phyloP scores from a whole-genome alignment of 345 rosid genomes.

The Eucalyptus grandis region DNA sequence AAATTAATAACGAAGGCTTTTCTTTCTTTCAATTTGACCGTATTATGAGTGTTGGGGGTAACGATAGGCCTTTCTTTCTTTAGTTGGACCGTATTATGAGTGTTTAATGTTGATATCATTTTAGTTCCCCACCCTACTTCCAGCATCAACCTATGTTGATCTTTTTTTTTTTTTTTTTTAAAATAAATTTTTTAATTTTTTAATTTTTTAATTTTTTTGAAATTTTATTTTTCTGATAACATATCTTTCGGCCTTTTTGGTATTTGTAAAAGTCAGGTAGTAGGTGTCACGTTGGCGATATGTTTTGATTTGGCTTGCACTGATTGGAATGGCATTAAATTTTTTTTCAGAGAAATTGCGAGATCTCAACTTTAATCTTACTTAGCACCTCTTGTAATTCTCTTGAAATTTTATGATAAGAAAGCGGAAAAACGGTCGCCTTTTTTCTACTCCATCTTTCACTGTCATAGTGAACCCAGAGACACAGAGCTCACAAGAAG shows the following conservation, averaged over 20 bases:
- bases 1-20: no score
- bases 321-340: background rate
- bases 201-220: background rate
- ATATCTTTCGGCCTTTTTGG: background rate
- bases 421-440: rapidly evolving
- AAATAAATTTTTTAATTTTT: no score
- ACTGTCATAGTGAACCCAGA: no score
- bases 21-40: no score
- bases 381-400: background rate
- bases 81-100: background rate
- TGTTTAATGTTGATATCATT: background rate
- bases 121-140: no score
- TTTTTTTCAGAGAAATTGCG: no score
- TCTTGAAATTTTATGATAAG: background rate
- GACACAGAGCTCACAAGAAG: no score
- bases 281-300: background rate
- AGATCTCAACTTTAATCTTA: background rate
- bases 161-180: no score
- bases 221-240: background rate
- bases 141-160: background rate
- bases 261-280: background rate
- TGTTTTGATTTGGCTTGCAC: background rate
- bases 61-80: background rate
- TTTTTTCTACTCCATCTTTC: no score
- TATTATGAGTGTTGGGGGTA: no score